A percentile compares a stretch with the other conserved stretches of the same genome.
phyloP scores from a whole-genome alignment of 129 eudicot genomes.

The Helichrysum umbraculigerum region DNA sequence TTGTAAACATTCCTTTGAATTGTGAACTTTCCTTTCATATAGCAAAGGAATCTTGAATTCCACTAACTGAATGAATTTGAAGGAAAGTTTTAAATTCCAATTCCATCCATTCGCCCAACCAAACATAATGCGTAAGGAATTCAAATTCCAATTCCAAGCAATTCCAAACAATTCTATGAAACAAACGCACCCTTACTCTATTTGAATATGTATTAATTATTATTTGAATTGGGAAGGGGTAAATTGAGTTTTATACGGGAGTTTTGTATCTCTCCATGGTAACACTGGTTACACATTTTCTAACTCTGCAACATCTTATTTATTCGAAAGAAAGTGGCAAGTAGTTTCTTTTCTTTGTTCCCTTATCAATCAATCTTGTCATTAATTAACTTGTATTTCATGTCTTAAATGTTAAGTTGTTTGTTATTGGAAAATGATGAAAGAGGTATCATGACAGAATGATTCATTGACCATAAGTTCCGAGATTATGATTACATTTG shows the following conservation, averaged over 20 bases:
- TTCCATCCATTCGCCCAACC: no score
- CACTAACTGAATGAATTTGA: no score
- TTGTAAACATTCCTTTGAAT: no score
- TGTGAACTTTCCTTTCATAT: no score
- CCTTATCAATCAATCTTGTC: background rate
- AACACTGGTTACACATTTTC: constrained; percentile 38
- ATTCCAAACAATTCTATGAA: no score
- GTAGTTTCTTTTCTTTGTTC: constrained; percentile 3
- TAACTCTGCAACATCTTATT: constrained; percentile 24
- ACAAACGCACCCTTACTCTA: no score
- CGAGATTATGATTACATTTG: constrained; percentile 26
- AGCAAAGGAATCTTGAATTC: no score
- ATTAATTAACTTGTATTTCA: constrained; percentile 9
- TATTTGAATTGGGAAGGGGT: constrained; percentile 41
- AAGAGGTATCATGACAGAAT: constrained; percentile 34
- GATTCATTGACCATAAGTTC: constrained; percentile 28
- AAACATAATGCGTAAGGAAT: no score
- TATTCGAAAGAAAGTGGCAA: constrained; percentile 2
- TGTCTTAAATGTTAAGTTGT: constrained; percentile 11
- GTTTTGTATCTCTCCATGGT: constrained; percentile 30
- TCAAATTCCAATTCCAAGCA: no score
- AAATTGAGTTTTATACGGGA: constrained; percentile 33
- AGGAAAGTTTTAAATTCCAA: no score
- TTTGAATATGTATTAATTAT: constrained; percentile 32
- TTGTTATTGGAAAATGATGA: constrained; percentile 28